Conservation (phyloP, 2,329 filamentous ascomycete species). For the Endothia cerciana region DNA sequence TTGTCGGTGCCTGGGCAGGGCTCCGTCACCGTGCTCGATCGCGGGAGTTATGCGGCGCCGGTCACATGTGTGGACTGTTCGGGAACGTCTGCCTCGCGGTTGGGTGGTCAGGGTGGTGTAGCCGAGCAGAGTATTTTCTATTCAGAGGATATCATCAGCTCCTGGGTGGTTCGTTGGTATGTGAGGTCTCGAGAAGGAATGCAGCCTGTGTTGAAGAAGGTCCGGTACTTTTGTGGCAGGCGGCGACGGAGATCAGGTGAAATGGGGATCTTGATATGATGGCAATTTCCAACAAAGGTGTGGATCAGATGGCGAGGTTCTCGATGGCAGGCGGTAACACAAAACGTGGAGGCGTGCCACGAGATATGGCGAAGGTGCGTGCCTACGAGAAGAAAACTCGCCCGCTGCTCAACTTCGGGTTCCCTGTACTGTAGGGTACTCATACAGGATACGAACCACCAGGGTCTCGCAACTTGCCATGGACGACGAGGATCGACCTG, state of each 20-base stretch:
- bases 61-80: background rate
- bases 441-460: background rate
- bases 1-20: constrained; percentile 1
- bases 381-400: constrained; percentile 23
- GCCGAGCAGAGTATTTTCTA: background rate
- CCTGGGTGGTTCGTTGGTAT: background rate
- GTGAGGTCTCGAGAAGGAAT: background rate
- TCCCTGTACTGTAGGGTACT: background rate
- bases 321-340: constrained; percentile 28
- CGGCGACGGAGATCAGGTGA: constrained; percentile 14
- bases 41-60: background rate
- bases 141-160: background rate
- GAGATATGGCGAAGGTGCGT: constrained; percentile 20
- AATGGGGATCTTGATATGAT: constrained; percentile 23
- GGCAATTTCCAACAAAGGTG: constrained; percentile 21
- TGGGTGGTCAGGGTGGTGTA: background rate
- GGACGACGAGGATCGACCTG: constrained; percentile 5
- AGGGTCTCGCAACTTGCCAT: background rate
- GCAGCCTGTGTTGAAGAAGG: constrained; percentile 7
- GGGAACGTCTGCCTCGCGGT: background rate
- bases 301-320: constrained; percentile 26
- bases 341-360: constrained; percentile 24
- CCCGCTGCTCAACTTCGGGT: constrained; percentile 12
- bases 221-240: constrained; percentile 16
- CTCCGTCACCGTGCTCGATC: background rate